Percentiles rank a stretch among this genome's conserved stretches.
Evolutionary conservation across 2,329 filamentous ascomycete genomes (phyloP).

Genomic region (Colletotrichum plurivorum): DNA sequence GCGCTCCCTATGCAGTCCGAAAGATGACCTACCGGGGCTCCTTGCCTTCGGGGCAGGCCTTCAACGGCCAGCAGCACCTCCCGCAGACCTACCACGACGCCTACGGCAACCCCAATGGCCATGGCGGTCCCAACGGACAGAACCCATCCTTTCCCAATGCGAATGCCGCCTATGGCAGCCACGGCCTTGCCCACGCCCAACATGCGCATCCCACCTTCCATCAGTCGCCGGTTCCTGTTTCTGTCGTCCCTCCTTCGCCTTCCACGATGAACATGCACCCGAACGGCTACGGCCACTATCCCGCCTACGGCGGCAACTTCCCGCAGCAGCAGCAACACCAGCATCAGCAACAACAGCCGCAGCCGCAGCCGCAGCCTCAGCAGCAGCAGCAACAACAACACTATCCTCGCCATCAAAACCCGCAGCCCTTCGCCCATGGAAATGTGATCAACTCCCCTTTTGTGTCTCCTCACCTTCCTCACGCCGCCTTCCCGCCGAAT

Average conservation of each 20-base stretch:
- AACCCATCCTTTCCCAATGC: slow-evolving; percentile 37
- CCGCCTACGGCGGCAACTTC: slow-evolving; percentile 43
- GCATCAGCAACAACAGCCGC: slow-evolving; percentile 48
- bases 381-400: slow-evolving; percentile 38
- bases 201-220: slow-evolving; percentile 46
- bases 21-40: slow-evolving; percentile 54
- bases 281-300: slow-evolving; percentile 39
- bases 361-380: slow-evolving; percentile 46
- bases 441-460: slow-evolving; percentile 32
- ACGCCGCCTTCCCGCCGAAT: slow-evolving; percentile 27
- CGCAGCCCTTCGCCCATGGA: slow-evolving; percentile 25
- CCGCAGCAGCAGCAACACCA: slow-evolving; percentile 44
- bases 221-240: slow-evolving; percentile 45
- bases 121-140: slow-evolving; percentile 40
- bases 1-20: slow-evolving; percentile 43
- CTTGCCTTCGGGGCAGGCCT: slow-evolving; percentile 57
- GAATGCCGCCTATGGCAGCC: slow-evolving; percentile 34
- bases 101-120: slow-evolving; percentile 25
- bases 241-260: slow-evolving; percentile 45
- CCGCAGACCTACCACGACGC: slow-evolving; percentile 33
- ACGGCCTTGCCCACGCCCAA: slow-evolving; percentile 45
- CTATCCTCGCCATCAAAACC: slow-evolving; percentile 26
- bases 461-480: slow-evolving; percentile 31
- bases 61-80: slow-evolving; percentile 52
- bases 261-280: slow-evolving; percentile 42